Evolutionary conservation across 305 asterid species (phyloP).

Genomic region (Euphrasia arctica): DNA sequence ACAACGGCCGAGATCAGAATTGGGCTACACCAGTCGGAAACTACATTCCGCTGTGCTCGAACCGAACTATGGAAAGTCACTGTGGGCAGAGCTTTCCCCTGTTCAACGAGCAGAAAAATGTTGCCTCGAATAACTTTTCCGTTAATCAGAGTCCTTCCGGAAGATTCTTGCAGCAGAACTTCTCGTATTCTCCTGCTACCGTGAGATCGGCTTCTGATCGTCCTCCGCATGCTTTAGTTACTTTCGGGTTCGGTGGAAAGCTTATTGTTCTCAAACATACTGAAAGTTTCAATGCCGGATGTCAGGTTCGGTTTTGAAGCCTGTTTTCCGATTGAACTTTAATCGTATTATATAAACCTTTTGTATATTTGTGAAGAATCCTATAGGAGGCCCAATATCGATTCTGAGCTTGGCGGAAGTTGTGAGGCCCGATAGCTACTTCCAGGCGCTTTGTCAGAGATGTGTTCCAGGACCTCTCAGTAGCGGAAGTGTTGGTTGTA

Average conservation of each 20-base stretch:
- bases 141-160: conserved; percentile 35
- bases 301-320: conserved; percentile 49
- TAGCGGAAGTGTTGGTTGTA: conserved; percentile 74
- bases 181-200: conserved; percentile 36
- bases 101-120: conserved; percentile 34
- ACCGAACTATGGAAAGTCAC: conserved; percentile 34
- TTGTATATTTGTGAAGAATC: conserved; percentile 52
- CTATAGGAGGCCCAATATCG: conserved; percentile 61
- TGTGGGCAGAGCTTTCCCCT: conserved; percentile 25
- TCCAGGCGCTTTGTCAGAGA: conserved; percentile 66
- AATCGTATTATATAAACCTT: conserved; percentile 22
- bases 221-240: conserved; percentile 65
- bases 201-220: conserved; percentile 65
- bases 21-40: conserved; percentile 37
- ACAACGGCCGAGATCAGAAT: conserved; percentile 34
- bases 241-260: conserved; percentile 81
- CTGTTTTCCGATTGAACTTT: conserved; percentile 16
- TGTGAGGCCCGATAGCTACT: conserved; percentile 50
- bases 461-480: conserved; percentile 85
- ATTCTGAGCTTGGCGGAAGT: conserved; percentile 77
- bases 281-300: conserved; percentile 39
- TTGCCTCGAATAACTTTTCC: conserved; percentile 34
- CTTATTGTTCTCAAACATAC: conserved; percentile 52
- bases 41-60: conserved; percentile 33
- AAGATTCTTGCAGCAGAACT: conserved; percentile 39